Percentiles rank a stretch among this genome's conserved stretches.
Conservation (phyloP, 768 basidiomycete species). For the Boletus insuetus region DNA sequence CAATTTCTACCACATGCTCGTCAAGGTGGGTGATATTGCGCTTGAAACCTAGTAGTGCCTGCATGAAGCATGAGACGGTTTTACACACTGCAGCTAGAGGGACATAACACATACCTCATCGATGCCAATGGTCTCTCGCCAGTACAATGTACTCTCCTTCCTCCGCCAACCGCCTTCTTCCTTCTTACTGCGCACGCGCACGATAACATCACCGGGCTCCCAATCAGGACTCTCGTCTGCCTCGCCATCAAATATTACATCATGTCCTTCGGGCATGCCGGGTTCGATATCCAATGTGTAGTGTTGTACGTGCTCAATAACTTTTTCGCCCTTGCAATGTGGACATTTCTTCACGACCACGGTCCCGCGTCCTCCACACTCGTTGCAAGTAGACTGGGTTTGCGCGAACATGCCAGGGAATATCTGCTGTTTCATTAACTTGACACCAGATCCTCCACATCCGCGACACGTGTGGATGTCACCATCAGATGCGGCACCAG, state of each 20-base stretch:
- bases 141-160: conserved; percentile 89
- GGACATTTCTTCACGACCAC: conserved; percentile 76
- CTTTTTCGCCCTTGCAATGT: conserved; percentile 79
- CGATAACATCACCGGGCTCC: conserved; percentile 91
- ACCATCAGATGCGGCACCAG: conserved; percentile 85
- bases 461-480: conserved; percentile 86
- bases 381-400: conserved; percentile 76
- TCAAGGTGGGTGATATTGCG: conserved; percentile 90
- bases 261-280: conserved; percentile 91
- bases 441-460: conserved; percentile 84
- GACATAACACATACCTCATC: conserved; percentile 59
- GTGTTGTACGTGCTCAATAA: conserved; percentile 73
- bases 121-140: conserved; percentile 86
- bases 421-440: conserved; percentile 83
- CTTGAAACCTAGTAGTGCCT: conserved; percentile 98
- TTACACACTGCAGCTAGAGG: neutral
- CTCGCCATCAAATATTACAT: conserved; percentile 94
- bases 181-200: conserved; percentile 77
- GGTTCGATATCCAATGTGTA: conserved; percentile 83
- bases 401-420: conserved; percentile 97
- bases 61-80: neutral
- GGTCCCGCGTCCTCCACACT: conserved; percentile 82
- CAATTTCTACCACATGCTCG: conserved; percentile 71
- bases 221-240: conserved; percentile 95
- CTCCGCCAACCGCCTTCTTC: conserved; percentile 80